phyloP scores from a whole-genome alignment of 208 protist genomes.

The Herpetomonas samuelpessoai region DNA sequence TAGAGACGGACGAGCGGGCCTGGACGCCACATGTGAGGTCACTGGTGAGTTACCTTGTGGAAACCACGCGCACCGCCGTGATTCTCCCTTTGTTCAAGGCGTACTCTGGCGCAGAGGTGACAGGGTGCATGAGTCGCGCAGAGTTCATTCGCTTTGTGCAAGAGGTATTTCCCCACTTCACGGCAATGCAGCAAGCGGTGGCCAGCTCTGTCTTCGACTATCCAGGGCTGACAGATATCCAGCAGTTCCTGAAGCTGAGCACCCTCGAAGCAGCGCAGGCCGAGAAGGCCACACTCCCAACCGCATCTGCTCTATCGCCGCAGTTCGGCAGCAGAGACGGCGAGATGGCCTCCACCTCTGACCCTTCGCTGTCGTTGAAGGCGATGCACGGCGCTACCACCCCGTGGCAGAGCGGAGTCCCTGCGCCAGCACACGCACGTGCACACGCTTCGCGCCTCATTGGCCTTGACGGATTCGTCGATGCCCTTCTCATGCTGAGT shows the following conservation, averaged over 20 bases:
- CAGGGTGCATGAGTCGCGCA: conserved; percentile 43
- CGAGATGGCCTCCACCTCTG: neutral
- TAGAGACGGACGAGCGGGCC: conserved; percentile 28
- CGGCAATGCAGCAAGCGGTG: conserved; percentile 37
- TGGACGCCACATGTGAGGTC: conserved; percentile 66
- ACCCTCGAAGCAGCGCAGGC: conserved; percentile 1
- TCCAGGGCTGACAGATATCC: conserved; percentile 47
- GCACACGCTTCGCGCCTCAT: conserved; percentile 14
- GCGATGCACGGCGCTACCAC: too few relatives aligned
- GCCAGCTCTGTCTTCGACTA: conserved; percentile 65
- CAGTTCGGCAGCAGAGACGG: too few relatives aligned
- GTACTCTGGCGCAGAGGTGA: conserved; percentile 24
- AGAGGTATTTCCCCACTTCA: conserved; percentile 49
- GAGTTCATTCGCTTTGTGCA: conserved; percentile 54
- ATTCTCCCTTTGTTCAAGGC: conserved; percentile 66
- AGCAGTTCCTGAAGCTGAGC: conserved; percentile 21
- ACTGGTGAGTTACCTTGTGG: conserved; percentile 69
- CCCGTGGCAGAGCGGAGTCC: too few relatives aligned
- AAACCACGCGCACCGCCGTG: conserved; percentile 26
- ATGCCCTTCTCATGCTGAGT: conserved; percentile 76
- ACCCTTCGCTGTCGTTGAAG: neutral
- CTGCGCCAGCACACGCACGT: too few relatives aligned
- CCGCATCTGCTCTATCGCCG: neutral
- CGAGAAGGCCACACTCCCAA: conserved; percentile 4
- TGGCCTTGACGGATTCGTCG: conserved; percentile 72